phyloP scores from a whole-genome alignment of 805 yeast genomes.

The Soucietia sequanensis region DNA sequence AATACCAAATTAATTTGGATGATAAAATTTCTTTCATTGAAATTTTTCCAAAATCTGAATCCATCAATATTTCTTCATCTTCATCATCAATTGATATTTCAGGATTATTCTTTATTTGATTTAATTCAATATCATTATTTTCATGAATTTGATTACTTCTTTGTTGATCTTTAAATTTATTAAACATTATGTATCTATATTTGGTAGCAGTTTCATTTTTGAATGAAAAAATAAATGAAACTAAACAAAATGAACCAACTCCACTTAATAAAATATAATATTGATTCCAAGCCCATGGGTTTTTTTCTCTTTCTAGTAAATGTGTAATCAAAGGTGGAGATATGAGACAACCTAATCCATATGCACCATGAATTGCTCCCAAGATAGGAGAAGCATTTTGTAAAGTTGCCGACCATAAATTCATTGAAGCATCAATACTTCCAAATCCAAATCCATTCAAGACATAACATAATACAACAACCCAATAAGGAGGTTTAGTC shows the following conservation, averaged over 20 bases:
- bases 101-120: slow-evolving; percentile 9
- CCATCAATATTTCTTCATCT: too few species aligned
- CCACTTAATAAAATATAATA: slow-evolving; percentile 39
- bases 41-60: slow-evolving; percentile 8
- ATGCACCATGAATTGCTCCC: slow-evolving; percentile 52
- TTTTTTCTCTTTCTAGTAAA: slow-evolving; percentile 33
- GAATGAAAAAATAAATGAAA: slow-evolving; percentile 26
- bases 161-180: slow-evolving; percentile 6
- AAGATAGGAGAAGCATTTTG: slow-evolving; percentile 48
- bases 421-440: slow-evolving; percentile 52
- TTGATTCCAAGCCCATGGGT: slow-evolving; percentile 48
- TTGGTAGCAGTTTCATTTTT: slow-evolving; percentile 46
- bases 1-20: slow-evolving; percentile 38
- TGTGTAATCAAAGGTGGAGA: slow-evolving; percentile 47
- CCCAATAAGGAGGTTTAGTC: slow-evolving; percentile 38
- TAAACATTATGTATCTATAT: slow-evolving; percentile 27
- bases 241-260: slow-evolving; percentile 21
- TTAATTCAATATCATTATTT: slow-evolving; percentile 2
- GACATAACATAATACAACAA: slow-evolving; percentile 39
- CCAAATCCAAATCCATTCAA: slow-evolving; percentile 58
- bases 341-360: slow-evolving; percentile 53
- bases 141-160: neutral
- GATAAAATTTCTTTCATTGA: slow-evolving; percentile 31
- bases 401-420: slow-evolving; percentile 51
- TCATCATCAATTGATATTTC: slow-evolving; percentile 5